Base-by-base conservation (phyloP, 148 eudicot genomes). In the Heliamphora exappendiculata region DNA sequence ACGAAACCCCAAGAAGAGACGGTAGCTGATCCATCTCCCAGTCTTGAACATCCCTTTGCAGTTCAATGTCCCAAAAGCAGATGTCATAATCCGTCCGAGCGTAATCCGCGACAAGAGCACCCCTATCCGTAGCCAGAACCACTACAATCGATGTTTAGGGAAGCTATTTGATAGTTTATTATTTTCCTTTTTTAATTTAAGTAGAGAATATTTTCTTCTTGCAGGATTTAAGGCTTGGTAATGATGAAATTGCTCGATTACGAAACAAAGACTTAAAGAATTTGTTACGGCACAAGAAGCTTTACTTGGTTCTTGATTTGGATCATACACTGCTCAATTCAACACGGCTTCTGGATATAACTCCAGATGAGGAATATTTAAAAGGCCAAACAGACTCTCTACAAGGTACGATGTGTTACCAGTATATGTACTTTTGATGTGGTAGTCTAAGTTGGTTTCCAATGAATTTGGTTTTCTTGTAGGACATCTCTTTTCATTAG, bases 291-390 rank as follows among this genome's bases (percentile, higher is more conserved):
- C 83, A 79, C 34, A 89, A 84, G 76, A 95, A 95, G 80, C 97
- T 95, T 37, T 83, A 78, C 80, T 79, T 95, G 83, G 92, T 95
- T 55, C 90, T 95, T 66, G 98, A 95, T 84, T 87, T 95, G 81
- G 98, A 95, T 81, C 97, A 92, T 55, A 95, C 97, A 49, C 83
- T 95, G 67, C 92, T 95, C 16, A 95, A 95, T 81, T 95, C 98
- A 83, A 87, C 92, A 36, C 84, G 91, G 47, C 26, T 95, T 28
- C 57, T 77, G 12, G 96, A 95, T 76, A 72, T 95, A 45, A 83
- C 67, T 26, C 72, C 82, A 24, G 94, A 89, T 33, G 98, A 95
- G 82, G 87, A 81, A 58, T 89, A 95, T 85, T 80, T 95, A 31
- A 78, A 69, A 70, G 66, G 74, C 72, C 81, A 80, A 73, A 57